These are phyloP conservation scores for Metarhizium sp. DNA, from an alignment of 2,329 filamentous ascomycete genomes.

Conservation along the genomic window DNA sequence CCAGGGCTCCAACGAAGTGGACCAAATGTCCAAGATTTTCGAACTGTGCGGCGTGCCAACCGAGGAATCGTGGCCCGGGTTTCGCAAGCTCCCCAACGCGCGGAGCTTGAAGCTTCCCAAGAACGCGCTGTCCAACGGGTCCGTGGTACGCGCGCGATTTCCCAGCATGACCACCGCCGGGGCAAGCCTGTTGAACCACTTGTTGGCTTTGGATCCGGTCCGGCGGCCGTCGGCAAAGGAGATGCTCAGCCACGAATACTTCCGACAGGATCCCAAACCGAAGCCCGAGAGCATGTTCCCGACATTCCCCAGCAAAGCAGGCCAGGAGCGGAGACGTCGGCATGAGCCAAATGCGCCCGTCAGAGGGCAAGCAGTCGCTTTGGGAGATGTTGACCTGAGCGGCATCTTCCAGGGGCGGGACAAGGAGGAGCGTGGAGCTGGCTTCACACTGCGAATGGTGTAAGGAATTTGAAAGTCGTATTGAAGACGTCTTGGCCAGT, in stretches of 20 bases:
- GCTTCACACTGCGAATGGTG: constrained; percentile 56
- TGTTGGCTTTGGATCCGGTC: constrained; percentile 69
- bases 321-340: constrained; percentile 70
- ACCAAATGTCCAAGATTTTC: constrained; percentile 82
- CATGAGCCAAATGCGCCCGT: constrained; percentile 73
- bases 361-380: constrained; percentile 55
- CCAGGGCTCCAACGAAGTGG: constrained; percentile 86
- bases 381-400: constrained; percentile 55
- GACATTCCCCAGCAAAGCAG: constrained; percentile 91
- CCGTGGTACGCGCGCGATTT: constrained; percentile 66
- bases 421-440: constrained; percentile 54
- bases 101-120: constrained; percentile 63
- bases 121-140: constrained; percentile 28
- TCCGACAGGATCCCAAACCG: constrained; percentile 78
- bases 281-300: constrained; percentile 92
- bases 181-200: constrained; percentile 53
- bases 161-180: constrained; percentile 73
- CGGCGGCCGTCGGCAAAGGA: constrained; percentile 61
- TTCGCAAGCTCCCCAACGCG: constrained; percentile 80
- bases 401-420: constrained; percentile 61
- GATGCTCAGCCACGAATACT: constrained; percentile 75
- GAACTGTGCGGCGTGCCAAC: constrained; percentile 80
- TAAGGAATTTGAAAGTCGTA: constrained; percentile 9
- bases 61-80: constrained; percentile 74
- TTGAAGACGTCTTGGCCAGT: background rate